Conservation (phyloP, 139 green algal species). For the Limnomonas spitsbergensis region DNA sequence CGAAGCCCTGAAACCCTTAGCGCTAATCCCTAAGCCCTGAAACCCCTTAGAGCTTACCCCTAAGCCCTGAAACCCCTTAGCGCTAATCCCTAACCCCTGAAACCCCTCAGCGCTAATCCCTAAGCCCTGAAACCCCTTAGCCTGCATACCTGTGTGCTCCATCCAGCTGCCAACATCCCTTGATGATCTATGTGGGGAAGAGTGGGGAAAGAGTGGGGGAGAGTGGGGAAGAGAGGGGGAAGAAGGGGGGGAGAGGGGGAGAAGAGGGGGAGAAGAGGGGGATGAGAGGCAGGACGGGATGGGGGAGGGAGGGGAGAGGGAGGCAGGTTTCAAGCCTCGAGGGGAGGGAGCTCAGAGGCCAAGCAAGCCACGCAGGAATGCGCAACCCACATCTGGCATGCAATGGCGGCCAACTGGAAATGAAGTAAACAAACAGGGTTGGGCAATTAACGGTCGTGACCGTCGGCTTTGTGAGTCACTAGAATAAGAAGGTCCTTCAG, state of each 20-base stretch:
- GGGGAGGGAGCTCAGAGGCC: too few relatives aligned
- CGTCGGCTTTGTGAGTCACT: too few relatives aligned
- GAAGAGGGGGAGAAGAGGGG: not conserved
- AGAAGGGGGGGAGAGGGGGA: not conserved
- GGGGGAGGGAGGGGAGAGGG: not conserved
- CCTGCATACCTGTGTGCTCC: not conserved
- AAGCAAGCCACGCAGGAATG: too few relatives aligned
- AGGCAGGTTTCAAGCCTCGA: too few relatives aligned
- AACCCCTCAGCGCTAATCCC: not conserved
- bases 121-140: not conserved
- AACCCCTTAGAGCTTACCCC: not conserved
- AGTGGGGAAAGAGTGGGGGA: not conserved
- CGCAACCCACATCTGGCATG: too few relatives aligned
- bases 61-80: not conserved
- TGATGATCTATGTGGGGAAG: not conserved
- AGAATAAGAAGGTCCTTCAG: too few relatives aligned
- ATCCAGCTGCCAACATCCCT: conserved; percentile 2
- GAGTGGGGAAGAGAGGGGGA: not conserved
- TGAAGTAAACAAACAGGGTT: too few relatives aligned
- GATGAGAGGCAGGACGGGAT: not conserved
- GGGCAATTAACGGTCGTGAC: too few relatives aligned
- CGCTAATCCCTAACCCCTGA: not conserved
- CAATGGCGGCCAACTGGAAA: too few relatives aligned
- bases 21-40: not conserved
- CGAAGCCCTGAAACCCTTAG: not conserved